Conservation (phyloP, 139 green algal species). For the Auxenochlorella protothecoides region DNA sequence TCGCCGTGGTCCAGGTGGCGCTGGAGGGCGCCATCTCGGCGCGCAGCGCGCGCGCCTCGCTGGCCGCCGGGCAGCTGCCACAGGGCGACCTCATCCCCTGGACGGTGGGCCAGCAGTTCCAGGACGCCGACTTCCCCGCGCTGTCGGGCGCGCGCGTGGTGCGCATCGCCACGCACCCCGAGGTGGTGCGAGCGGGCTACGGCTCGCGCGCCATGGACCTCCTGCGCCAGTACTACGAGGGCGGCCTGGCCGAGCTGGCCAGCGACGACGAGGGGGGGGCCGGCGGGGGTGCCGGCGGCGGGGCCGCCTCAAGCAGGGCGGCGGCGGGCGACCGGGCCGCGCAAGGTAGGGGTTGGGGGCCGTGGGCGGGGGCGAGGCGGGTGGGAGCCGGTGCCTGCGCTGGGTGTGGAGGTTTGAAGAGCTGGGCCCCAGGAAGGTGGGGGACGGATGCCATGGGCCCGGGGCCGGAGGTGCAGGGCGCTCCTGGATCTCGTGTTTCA, state of each 20-base stretch:
- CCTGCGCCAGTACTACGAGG: constrained; percentile 58
- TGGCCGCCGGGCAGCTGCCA: constrained; percentile 74
- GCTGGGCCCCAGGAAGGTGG: too few species aligned
- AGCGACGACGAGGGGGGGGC: constrained; percentile 21
- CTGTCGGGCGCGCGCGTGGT: constrained; percentile 88
- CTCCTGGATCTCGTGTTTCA: too few species aligned
- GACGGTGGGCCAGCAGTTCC: constrained; percentile 92
- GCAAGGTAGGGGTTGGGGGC: too few species aligned
- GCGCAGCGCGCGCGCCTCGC: constrained; percentile 43
- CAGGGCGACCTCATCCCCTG: constrained; percentile 96
- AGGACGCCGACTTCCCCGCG: constrained; percentile 83
- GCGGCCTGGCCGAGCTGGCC: constrained; percentile 25
- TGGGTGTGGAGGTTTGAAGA: too few species aligned
- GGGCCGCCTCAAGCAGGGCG: not conserved
- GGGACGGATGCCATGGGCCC: too few species aligned
- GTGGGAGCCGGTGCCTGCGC: too few species aligned
- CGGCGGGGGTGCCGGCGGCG: not conserved
- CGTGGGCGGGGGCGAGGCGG: too few species aligned
- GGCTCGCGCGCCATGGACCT: constrained; percentile 60
- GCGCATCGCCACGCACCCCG: constrained; percentile 89
- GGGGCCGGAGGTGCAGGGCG: too few species aligned
- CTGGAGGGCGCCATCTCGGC: constrained; percentile 84
- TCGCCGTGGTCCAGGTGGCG: constrained; percentile 82
- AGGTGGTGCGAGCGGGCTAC: constrained; percentile 77
- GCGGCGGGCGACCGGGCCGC: not conserved